Evolutionary conservation across 2,329 filamentous ascomycete species (phyloP).

Genomic region (Xenoacremonium recifei): DNA sequence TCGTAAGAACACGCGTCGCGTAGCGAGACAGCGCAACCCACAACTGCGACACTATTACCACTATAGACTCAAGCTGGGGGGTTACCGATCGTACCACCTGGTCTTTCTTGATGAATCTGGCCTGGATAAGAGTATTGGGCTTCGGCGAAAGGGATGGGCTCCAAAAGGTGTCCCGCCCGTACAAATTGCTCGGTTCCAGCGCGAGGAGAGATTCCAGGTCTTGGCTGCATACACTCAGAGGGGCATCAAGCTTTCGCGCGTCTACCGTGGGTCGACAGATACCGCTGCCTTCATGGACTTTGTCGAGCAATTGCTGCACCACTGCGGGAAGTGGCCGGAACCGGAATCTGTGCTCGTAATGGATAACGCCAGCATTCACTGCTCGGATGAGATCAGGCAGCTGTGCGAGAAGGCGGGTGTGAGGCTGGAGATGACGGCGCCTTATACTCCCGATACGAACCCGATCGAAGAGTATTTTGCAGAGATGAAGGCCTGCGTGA

Average conservation of each 20-base stretch:
- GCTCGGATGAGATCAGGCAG: too few species aligned
- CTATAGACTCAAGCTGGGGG: too few species aligned
- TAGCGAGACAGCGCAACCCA: too few species aligned
- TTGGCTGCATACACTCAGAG: conserved; percentile 11
- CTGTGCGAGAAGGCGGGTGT: conserved; percentile 22
- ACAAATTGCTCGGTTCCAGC: conserved; percentile 4
- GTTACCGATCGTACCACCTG: conserved; percentile 4
- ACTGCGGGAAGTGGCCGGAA: conserved; percentile 29
- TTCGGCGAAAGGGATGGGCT: conserved; percentile 3
- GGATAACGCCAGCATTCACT: too few species aligned
- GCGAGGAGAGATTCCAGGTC: conserved; percentile 4
- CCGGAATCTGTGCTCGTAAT: too few species aligned
- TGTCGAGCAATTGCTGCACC: conserved; percentile 29
- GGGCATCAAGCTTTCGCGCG: conserved; percentile 21
- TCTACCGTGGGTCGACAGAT: conserved; percentile 28
- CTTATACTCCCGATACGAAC: conserved; percentile 21
- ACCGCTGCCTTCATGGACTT: conserved; percentile 31
- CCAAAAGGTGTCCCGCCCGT: conserved; percentile 2
- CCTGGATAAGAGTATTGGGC: conserved; percentile 2
- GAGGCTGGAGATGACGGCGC: conserved; percentile 11
- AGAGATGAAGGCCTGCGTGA: conserved; percentile 19
- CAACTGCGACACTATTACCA: too few species aligned
- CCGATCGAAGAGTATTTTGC: conserved; percentile 23
- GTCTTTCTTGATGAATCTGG: conserved; percentile 7
- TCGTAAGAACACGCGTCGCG: too few species aligned